Evolutionary conservation across 768 basidiomycete species (phyloP).

Genomic region (Boletus subparvulus): DNA sequence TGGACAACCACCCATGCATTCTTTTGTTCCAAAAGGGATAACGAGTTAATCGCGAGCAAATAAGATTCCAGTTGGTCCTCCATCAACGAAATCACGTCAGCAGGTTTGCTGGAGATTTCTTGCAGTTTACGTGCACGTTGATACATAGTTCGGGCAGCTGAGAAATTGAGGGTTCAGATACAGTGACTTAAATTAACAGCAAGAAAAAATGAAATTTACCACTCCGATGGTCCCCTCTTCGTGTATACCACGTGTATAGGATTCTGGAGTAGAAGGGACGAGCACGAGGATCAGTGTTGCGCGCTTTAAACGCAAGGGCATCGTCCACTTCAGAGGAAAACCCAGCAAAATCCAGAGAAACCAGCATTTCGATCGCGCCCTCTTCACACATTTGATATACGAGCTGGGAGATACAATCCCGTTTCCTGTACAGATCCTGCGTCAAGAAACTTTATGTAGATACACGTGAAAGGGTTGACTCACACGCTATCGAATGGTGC

Average conservation of each 20-base stretch:
- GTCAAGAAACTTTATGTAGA: conserved; percentile 8
- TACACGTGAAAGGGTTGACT: conserved; percentile 35
- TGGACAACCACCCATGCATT: conserved; percentile 83
- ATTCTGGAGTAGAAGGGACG: conserved; percentile 87
- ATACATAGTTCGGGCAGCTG: conserved; percentile 93
- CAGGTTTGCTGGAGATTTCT: conserved; percentile 35
- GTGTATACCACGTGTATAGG: conserved; percentile 91
- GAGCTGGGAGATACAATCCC: conserved; percentile 77
- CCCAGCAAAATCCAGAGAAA: conserved; percentile 82
- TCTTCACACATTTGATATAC: conserved; percentile 93
- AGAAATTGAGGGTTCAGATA: conserved; percentile 27
- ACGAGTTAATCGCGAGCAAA: conserved; percentile 83
- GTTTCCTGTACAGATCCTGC: conserved; percentile 53
- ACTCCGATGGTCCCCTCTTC: conserved; percentile 84
- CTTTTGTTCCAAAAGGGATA: conserved; percentile 77
- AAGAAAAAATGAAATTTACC: conserved; percentile 52
- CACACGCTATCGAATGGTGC: conserved; percentile 78
- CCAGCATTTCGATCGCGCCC: conserved; percentile 72
- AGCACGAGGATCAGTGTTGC: conserved; percentile 86
- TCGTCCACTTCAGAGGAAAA: conserved; percentile 86
- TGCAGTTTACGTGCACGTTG: conserved; percentile 82
- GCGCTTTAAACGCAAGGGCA: conserved; percentile 86
- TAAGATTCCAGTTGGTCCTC: conserved; percentile 79
- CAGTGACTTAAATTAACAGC: conserved; percentile 4
- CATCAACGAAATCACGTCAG: conserved; percentile 44